These are phyloP conservation scores for Annulohypoxylon truncatum DNA, from an alignment of 2,329 filamentous ascomycete genomes.

Conservation along the genomic window DNA sequence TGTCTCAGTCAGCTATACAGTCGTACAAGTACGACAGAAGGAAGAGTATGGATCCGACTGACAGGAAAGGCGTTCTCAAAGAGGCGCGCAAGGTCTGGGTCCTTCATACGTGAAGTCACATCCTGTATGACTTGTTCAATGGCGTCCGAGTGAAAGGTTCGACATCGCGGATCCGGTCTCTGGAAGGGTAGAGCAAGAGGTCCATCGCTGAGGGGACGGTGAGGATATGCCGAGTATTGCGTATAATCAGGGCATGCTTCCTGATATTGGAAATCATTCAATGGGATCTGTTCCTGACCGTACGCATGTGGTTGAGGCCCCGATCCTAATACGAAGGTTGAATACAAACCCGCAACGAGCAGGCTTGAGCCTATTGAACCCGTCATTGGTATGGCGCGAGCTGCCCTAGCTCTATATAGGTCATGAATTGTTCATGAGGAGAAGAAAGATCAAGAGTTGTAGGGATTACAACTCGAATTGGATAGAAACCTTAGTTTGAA, in stretches of 20 bases:
- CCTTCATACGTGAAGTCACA: conserved; percentile 80
- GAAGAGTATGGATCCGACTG: conserved; percentile 31
- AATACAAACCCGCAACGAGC: conserved; percentile 37
- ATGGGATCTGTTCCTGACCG: conserved; percentile 49
- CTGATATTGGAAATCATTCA: conserved; percentile 50
- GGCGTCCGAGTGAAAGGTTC: conserved; percentile 86
- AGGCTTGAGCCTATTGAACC: conserved; percentile 29
- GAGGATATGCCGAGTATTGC: conserved; percentile 66
- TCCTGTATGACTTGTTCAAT: conserved; percentile 91
- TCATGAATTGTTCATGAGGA: conserved; percentile 30
- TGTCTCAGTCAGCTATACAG: conserved; percentile 30
- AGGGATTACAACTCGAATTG: neutral
- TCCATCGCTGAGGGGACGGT: conserved; percentile 81
- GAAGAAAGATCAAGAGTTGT: conserved; percentile 2
- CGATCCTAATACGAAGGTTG: conserved; percentile 22
- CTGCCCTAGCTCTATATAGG: conserved; percentile 25
- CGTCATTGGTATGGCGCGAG: conserved; percentile 29
- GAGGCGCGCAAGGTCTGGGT: conserved; percentile 88
- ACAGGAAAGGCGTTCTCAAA: conserved; percentile 93
- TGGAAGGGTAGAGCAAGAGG: conserved; percentile 86
- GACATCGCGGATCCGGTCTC: conserved; percentile 81
- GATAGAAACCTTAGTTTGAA: conserved; percentile 7
- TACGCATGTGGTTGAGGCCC: conserved; percentile 42
- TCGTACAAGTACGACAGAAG: conserved; percentile 11
- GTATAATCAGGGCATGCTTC: conserved; percentile 74